phyloP scores from a whole-genome alignment of 164 flowering plant species.

The Tinospora cordifolia region DNA sequence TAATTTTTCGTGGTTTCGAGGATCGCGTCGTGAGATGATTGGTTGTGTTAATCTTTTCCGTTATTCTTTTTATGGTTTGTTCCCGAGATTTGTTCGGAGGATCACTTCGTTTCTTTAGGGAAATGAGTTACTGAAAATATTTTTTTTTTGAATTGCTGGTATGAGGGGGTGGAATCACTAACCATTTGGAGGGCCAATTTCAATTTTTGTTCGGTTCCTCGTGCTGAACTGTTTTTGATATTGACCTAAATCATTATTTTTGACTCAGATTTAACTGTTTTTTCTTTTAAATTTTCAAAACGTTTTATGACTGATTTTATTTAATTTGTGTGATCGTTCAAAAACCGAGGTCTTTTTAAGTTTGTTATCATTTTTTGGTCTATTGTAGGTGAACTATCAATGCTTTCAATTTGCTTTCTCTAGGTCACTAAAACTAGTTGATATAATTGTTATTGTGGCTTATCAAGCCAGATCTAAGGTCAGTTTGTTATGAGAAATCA shows the following conservation, averaged over 20 bases:
- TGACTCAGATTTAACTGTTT: not conserved
- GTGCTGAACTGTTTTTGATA: not conserved
- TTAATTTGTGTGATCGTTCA: no score
- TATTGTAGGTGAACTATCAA: no score
- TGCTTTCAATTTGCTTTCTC: not conserved
- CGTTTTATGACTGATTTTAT: no score
- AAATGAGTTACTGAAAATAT: not conserved
- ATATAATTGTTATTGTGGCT: not conserved
- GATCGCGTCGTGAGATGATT: not conserved
- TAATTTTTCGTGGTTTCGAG: not conserved
- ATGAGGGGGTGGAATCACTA: not conserved
- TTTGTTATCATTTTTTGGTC: not conserved
- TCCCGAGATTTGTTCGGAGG: not conserved
- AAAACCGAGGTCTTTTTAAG: no score
- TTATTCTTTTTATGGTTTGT: not conserved
- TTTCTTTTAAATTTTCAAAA: no score
- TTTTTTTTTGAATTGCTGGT: not conserved
- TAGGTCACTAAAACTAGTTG: not conserved
- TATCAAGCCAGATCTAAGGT: not conserved
- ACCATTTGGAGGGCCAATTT: not conserved
- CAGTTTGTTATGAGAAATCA: not conserved
- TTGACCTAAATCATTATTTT: not conserved
- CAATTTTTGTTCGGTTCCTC: not conserved
- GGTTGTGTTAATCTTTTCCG: not conserved
- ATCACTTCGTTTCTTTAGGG: not conserved